These are phyloP conservation scores for Aspergillus transmontanensis DNA, from an alignment of 2,329 filamentous ascomycete species.

Conservation along the genomic window DNA sequence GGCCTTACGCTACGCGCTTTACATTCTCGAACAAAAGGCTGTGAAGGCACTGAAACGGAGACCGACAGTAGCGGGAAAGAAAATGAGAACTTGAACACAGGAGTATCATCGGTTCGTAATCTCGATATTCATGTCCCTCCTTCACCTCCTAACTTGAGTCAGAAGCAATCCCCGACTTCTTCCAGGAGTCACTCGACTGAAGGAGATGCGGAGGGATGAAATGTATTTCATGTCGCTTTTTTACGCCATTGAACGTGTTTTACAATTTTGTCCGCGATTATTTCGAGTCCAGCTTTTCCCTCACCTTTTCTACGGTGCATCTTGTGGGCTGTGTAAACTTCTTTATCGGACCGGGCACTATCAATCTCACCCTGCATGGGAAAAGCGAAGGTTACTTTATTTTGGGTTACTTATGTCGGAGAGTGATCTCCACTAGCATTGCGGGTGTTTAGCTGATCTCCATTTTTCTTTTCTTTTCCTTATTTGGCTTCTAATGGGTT, in stretches of 20 bases:
- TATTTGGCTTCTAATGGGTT: background rate
- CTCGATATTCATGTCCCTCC: too few species aligned
- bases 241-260: background rate
- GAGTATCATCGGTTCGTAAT: background rate
- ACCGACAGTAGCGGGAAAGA: slow-evolving; percentile 45
- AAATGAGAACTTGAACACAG: slow-evolving; percentile 25
- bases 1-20: slow-evolving; percentile 44
- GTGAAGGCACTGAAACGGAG: slow-evolving; percentile 36
- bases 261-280: background rate
- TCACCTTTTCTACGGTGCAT: background rate
- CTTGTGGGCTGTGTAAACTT: background rate
- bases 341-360: background rate
- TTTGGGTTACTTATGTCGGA: background rate
- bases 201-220: background rate
- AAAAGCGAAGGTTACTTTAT: background rate
- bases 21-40: slow-evolving; percentile 31
- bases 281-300: background rate
- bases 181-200: background rate
- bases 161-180: background rate
- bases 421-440: background rate
- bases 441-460: background rate
- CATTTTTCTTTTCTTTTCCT: background rate
- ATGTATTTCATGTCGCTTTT: background rate
- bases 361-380: background rate
- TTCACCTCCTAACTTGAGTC: background rate